Percentiles rank a stretch among this genome's conserved stretches.
phyloP scores from a whole-genome alignment of 2,329 filamentous ascomycete species.

The Epichloe glyceriae region DNA sequence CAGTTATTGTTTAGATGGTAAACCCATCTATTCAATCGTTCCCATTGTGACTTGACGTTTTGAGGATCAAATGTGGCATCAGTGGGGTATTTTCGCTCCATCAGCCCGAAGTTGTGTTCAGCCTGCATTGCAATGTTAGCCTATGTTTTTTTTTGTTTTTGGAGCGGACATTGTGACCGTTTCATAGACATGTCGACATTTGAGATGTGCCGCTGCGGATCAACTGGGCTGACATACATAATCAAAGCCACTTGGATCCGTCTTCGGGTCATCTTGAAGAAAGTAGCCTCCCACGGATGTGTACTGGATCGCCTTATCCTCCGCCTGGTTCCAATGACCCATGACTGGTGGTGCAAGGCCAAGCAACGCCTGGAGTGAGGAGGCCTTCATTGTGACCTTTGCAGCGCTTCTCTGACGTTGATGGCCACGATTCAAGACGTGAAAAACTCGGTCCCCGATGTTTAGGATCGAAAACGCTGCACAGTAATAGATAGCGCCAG shows the following conservation, averaged over 20 bases:
- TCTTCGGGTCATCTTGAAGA: slow-evolving; percentile 46
- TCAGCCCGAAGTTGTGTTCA: slow-evolving; percentile 49
- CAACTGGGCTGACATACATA: slow-evolving; percentile 35
- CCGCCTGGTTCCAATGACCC: slow-evolving; percentile 18
- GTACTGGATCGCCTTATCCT: slow-evolving; percentile 39
- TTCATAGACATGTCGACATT: neutral
- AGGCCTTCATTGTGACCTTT: slow-evolving; percentile 19
- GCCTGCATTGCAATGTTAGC: slow-evolving; percentile 26
- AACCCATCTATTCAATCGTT: slow-evolving; percentile 49
- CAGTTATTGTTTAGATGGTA: slow-evolving; percentile 34
- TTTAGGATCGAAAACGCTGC: too few relatives aligned
- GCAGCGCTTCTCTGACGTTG: neutral
- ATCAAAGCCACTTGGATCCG: slow-evolving; percentile 45
- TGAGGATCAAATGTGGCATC: slow-evolving; percentile 30
- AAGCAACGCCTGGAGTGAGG: slow-evolving; percentile 16
- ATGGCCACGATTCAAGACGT: neutral
- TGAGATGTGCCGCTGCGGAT: too few relatives aligned
- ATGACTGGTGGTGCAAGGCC: slow-evolving; percentile 16
- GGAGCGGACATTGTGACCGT: neutral
- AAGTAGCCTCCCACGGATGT: slow-evolving; percentile 50
- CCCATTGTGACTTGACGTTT: slow-evolving; percentile 44
- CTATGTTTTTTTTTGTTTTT: too few relatives aligned
- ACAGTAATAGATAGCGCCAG: too few relatives aligned
- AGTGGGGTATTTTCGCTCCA: slow-evolving; percentile 47
- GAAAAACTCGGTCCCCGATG: too few relatives aligned